Evolutionary conservation across 495 filamentous ascomycete species (phyloP), one percentile per base, ranked within the genome.

Genomic region (Aspergillus bertholletiae): DNA sequence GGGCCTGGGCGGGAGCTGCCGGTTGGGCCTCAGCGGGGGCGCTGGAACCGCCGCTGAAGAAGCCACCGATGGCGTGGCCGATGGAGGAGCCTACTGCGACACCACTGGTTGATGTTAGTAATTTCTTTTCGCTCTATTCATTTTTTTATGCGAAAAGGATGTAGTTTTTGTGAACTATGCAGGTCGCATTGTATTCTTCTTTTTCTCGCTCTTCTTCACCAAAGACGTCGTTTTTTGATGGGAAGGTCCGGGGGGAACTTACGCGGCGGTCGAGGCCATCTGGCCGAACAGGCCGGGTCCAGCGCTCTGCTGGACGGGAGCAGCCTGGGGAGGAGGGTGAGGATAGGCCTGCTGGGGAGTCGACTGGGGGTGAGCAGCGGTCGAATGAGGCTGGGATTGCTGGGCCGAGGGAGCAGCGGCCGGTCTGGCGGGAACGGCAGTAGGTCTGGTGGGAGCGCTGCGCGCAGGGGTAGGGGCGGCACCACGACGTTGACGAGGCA

Each of bases 11-110:
- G 27, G 70, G 65, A 7, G 72, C 67, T 34, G 71, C 72, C 64
- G 66, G 75, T 62, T 79, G 76, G 41, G 74, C 54, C 66, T 81
- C 79, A 61, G 82, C 82, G 39, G 88, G 79, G 30, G 86, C 79
- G 55, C 71, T 72, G 55, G 70, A 68, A 59, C 82, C 80, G 48
- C 82, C 88, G 65, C 88, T 83, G 76, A 93, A 96, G 65, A 90
- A 73, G 53, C 89, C 88, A 65, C 91, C 90, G 72, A 97, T 83
- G 57, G 90, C 92, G 75, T 97, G 92, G 67, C 94, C 94, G 75
- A 98, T 89, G 21, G 90, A 88, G 48, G 90, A 94, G 56, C 94
- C 94, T 52, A 97, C 85, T 53, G 93, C 94, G 56, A 97, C 94
- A 84, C 94, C 94, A 66, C 92, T 96, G 60, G 9, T 49, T 43